Evolutionary conservation across 2,329 filamentous ascomycete species (phyloP), one percentile per base, ranked within the genome.

Genomic region (Amylocarpus encephaloides): DNA sequence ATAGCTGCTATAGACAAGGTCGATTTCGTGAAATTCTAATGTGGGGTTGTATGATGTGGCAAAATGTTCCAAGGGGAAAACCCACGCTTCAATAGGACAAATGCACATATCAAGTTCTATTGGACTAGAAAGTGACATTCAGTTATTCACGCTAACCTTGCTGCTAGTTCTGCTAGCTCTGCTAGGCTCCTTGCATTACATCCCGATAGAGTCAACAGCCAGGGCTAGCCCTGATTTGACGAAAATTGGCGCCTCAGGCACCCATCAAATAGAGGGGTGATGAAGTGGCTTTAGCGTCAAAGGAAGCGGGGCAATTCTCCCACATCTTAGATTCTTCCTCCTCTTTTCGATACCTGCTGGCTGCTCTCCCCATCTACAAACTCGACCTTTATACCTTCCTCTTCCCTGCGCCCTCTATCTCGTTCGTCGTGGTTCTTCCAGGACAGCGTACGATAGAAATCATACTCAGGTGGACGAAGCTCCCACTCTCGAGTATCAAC

Each of bases 361-460:
- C 51, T 38, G 48, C 50, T 47, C 45, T 32, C 35, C 35, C 49
- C 49, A 44, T 52, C 51, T 18, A 43, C 46, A 52, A 40, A 34
- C 51, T 55, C 44, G 44, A 43, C 56, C 58, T 53, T 48, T 50
- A 43, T 50, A 46, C 49, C 48, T 52, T 55, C 52, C 58, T 61
- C 62, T 58, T 58, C 49, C 52, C 60, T 35, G 33, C 18, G 32
- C 32, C 19, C 46, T 60, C 58, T 62, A 55, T 59, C 62, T 57
- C 43, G 51, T 50, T 54, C 58, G 60, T 61, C 59, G 50, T 54
- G 57, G 55, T 53, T 52, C 46, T 40, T 51, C 58, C 60, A 61
- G 53, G 58, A 52, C 62, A 63, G 56, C 49, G 51, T 48, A 44
- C 58, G 62, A 56, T 59, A 62, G 55, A 56, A 53, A 41, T 43